phyloP scores from a whole-genome alignment of 73 alveolate genomes.

The Tetrahymena malaccensis region DNA sequence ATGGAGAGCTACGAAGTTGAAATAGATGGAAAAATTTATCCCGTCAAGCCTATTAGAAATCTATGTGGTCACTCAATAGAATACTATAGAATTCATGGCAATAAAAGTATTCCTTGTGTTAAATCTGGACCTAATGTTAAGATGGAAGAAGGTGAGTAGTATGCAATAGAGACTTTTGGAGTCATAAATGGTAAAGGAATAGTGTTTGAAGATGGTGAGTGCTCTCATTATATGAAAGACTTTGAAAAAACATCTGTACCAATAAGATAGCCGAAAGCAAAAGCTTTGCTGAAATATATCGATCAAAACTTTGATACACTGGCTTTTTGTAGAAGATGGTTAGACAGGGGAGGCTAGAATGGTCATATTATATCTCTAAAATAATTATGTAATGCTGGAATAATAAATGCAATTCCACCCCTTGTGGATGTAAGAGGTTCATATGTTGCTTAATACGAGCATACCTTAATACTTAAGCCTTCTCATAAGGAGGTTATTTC shows the following conservation, averaged over 20 bases:
- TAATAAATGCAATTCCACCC: slow-evolving; percentile 67
- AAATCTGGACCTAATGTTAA: slow-evolving; percentile 72
- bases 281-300: slow-evolving; percentile 67
- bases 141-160: slow-evolving; percentile 95
- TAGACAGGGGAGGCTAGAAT: slow-evolving; percentile 82
- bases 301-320: slow-evolving; percentile 78
- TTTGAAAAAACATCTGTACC: slow-evolving; percentile 66
- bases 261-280: slow-evolving; percentile 78
- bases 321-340: slow-evolving; percentile 92
- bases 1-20: slow-evolving; percentile 95
- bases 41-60: slow-evolving; percentile 78
- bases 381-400: slow-evolving; percentile 72
- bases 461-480: slow-evolving; percentile 90
- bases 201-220: slow-evolving; percentile 83
- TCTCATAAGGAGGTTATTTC: slow-evolving; percentile 91
- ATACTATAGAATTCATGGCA: slow-evolving; percentile 86
- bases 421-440: slow-evolving; percentile 75
- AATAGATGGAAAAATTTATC: slow-evolving; percentile 77
- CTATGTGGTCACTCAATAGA: slow-evolving; percentile 89
- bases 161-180: slow-evolving; percentile 97
- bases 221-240: slow-evolving; percentile 92
- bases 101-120: slow-evolving; percentile 91
- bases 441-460: slow-evolving; percentile 92
- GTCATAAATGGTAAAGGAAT: slow-evolving; percentile 92
- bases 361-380: slow-evolving; percentile 70